phyloP scores from a whole-genome alignment of 2,329 filamentous ascomycete species.

The Cladosporium sphaerospermum region DNA sequence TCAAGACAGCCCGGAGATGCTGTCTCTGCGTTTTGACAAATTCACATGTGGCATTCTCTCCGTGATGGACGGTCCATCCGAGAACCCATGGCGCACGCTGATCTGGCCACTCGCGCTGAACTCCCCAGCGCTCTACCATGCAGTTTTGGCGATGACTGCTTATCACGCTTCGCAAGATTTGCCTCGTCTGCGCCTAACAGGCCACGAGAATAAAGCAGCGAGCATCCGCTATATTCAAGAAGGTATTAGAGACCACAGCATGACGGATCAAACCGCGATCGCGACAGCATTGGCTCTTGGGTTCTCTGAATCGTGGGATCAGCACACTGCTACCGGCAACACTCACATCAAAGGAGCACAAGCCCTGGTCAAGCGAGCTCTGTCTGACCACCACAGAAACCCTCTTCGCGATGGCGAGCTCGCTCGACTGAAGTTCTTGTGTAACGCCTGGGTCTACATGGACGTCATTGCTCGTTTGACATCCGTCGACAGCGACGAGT shows the following conservation, averaged over 20 bases:
- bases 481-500: constrained; percentile 53
- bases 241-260: constrained; percentile 50
- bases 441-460: constrained; percentile 68
- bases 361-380: constrained; percentile 54
- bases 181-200: constrained; percentile 53
- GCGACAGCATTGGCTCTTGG: constrained; percentile 64
- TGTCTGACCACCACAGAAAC: constrained; percentile 42
- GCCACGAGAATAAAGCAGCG: constrained; percentile 63
- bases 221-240: constrained; percentile 55
- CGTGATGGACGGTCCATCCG: constrained; percentile 60
- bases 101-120: constrained; percentile 63
- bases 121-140: constrained; percentile 61
- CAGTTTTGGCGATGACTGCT: constrained; percentile 61
- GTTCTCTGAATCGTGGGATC: constrained; percentile 67
- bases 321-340: constrained; percentile 62
- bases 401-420: constrained; percentile 43
- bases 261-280: constrained; percentile 59
- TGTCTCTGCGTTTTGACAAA: constrained; percentile 57
- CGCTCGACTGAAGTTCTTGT: constrained; percentile 57
- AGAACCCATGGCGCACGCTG: constrained; percentile 66
- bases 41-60: constrained; percentile 66
- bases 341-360: constrained; percentile 64
- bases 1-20: constrained; percentile 48
- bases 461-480: constrained; percentile 65
- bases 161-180: constrained; percentile 59